These are phyloP conservation scores for Stephania japonica DNA, from an alignment of 164 flowering plant genomes.

Conservation along the genomic window DNA sequence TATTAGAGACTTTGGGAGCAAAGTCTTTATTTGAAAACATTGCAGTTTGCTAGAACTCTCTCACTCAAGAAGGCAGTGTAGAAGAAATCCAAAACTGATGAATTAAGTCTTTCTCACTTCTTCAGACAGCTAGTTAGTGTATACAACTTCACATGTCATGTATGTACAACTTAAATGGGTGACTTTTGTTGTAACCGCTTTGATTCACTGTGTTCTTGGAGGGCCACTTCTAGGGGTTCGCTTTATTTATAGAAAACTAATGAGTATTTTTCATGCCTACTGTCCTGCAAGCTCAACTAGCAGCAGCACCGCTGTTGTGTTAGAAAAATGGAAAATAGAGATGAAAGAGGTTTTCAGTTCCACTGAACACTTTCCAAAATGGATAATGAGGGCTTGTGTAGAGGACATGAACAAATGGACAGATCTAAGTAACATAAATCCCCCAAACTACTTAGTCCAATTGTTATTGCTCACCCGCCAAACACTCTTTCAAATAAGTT, in stretches of 20 bases:
- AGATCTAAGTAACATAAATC: not conserved
- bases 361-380: not conserved
- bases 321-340: not conserved
- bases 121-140: too few species aligned
- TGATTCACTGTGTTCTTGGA: too few species aligned
- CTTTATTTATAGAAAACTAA: too few species aligned
- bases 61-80: too few species aligned
- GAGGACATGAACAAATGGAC: slow-evolving; percentile 10
- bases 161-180: not conserved
- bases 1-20: too few species aligned
- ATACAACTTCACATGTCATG: too few species aligned
- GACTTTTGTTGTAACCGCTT: not conserved
- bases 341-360: not conserved
- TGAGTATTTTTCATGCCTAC: too few species aligned
- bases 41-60: too few species aligned
- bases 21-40: too few species aligned
- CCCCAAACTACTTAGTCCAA: not conserved
- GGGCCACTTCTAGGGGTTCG: too few species aligned
- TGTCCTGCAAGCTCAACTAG: not conserved
- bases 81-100: too few species aligned
- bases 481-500: not conserved
- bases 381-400: not conserved
- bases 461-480: not conserved
- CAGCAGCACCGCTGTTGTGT: not conserved
- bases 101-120: too few species aligned